A percentile compares a stretch with the other conserved stretches of the same genome.
phyloP scores from a whole-genome alignment of 768 basidiomycete species.

The Russula olivacea region DNA sequence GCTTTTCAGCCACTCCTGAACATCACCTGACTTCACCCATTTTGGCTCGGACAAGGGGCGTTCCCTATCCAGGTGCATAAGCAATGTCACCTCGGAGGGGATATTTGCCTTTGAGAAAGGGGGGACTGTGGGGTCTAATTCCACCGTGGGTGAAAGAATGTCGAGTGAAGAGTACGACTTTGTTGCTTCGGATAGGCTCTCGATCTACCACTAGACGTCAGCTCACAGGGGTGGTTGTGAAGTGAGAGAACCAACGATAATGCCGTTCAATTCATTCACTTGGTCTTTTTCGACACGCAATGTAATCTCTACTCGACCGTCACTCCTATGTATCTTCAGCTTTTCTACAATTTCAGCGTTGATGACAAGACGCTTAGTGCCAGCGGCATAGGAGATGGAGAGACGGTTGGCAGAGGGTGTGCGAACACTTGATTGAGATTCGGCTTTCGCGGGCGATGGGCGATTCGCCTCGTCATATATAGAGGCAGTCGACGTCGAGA shows the following conservation, averaged over 20 bases:
- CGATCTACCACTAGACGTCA: conserved; percentile 48
- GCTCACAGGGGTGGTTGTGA: background rate
- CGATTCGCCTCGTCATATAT: conserved; percentile 19
- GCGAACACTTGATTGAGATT: conserved; percentile 30
- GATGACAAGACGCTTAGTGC: conserved; percentile 78
- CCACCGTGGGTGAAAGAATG: conserved; percentile 38
- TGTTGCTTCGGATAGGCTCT: conserved; percentile 63
- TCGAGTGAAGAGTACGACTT: conserved; percentile 64
- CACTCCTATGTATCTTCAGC: conserved; percentile 72
- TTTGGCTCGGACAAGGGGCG: conserved; percentile 91
- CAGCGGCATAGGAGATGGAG: conserved; percentile 94
- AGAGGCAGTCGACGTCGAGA: conserved; percentile 19
- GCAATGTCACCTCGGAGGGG: conserved; percentile 55
- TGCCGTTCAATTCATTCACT: conserved; percentile 58
- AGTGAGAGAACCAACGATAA: conserved; percentile 52
- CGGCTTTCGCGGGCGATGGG: conserved; percentile 30
- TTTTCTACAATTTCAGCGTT: conserved; percentile 83
- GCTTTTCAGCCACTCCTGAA: conserved; percentile 88
- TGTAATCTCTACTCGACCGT: conserved; percentile 80
- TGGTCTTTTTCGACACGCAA: conserved; percentile 55
- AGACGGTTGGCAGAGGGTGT: conserved; percentile 74
- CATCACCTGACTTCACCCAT: conserved; percentile 93
- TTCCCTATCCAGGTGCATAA: conserved; percentile 77
- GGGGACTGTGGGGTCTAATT: conserved; percentile 62
- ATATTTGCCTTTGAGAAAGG: conserved; percentile 53